A percentile compares a stretch with the other conserved stretches of the same genome.
Conservation (phyloP, 306 rosid genomes). For the Cucurbita pepo region DNA sequence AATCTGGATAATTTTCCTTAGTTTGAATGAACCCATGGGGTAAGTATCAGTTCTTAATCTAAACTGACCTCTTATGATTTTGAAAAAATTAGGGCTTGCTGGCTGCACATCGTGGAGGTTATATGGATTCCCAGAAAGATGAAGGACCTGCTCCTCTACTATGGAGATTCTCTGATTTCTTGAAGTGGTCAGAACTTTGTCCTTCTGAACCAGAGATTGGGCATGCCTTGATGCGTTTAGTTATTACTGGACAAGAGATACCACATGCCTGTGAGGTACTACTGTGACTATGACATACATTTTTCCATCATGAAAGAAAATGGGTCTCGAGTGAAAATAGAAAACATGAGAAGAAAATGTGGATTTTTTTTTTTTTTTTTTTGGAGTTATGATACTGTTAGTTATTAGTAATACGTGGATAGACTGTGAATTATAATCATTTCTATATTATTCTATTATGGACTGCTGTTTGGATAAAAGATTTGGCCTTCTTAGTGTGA, state of each 20-base stretch:
- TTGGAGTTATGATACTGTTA: neutral
- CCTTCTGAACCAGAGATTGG: conserved; percentile 93
- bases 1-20: neutral
- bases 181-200: conserved; percentile 97
- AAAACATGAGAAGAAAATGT: neutral
- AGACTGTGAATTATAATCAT: neutral
- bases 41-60: neutral
- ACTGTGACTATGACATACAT: neutral
- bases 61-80: conserved; percentile 5
- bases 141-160: conserved; percentile 96
- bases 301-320: neutral
- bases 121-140: conserved; percentile 90
- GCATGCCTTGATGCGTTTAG: conserved; percentile 96
- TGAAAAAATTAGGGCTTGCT: conserved; percentile 52
- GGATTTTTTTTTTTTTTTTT: neutral
- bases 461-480: neutral
- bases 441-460: neutral
- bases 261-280: conserved; percentile 98
- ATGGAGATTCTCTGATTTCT: conserved; percentile 95
- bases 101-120: conserved; percentile 99
- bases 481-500: neutral
- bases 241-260: conserved; percentile 95
- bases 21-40: neutral
- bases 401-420: neutral
- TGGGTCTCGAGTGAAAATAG: neutral